Base-by-base conservation (phyloP, 2,329 filamentous ascomycete genomes). In the Colletotrichum godetiae region DNA sequence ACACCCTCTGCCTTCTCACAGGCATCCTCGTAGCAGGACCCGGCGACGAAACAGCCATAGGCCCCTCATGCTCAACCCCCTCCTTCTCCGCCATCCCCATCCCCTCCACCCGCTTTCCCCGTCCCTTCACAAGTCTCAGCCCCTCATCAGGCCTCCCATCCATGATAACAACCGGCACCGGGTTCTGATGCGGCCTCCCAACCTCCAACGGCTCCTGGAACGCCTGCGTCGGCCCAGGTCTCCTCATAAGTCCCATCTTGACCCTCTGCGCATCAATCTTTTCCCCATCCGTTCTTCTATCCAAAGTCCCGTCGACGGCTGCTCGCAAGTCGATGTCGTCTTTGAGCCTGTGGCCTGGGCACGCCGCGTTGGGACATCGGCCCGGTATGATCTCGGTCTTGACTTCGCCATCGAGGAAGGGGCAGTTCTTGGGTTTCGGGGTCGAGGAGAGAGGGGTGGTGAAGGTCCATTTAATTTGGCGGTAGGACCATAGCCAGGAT, bases 211-310 rank as follows among this genome's bases (percentile, higher is more conserved):
- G 67, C 8, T 73, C 71, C n/a, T 24, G 42, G 8, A 66, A 73
- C 22, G 27, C 49, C 35, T 66, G 71, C 7, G 19, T 19, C 19
- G 67, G 61, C 31, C 60, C 33, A 12, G 33, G 52, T 13, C 59
- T 56, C 57, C 56, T 56, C 56, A 29, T 71, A 13, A 73, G 63
- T 12, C 71, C 71, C 37, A 74, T 15, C 58, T 63, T 67, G 53
- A 72, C 35, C 5, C 68, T 53, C 53, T 72, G 35, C 19, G 95
- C 95, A 67, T 93, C 92, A 84, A 98, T 94, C 80, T 94, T 95
- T 81, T 99, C 95, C 79, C 98, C 95, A 81, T 98, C 96, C 1
- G 95, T 97, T 86, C 95, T 92, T 56, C 93, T 92, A 78, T 90
- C 92, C 81, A 22, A n/a, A 1, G 0, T 49, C 19, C 42, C 8